Base-by-base conservation (phyloP, 169 alveolate species). In the Plasmodium coatneyi region DNA sequence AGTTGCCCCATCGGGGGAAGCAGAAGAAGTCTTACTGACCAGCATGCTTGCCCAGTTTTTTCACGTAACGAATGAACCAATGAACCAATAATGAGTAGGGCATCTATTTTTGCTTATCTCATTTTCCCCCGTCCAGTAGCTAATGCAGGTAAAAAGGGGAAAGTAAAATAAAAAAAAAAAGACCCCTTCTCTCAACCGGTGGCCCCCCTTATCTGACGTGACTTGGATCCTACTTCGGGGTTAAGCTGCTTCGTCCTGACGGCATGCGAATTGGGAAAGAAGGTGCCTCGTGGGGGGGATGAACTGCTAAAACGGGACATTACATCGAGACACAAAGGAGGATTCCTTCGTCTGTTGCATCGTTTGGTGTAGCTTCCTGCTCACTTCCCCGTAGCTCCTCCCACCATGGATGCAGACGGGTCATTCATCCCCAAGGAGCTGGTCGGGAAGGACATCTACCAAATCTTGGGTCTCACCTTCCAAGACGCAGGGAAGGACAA, bases 341-440 rank as follows among this genome's bases (percentile, higher is more conserved):
- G n/a, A n/a, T n/a, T n/a, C n/a, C n/a, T n/a, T n/a, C n/a, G n/a
- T n/a, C n/a, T n/a, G n/a, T n/a, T n/a, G n/a, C n/a, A n/a, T n/a
- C n/a, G n/a, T n/a, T n/a, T n/a, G n/a, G n/a, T n/a, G n/a, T n/a
- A n/a, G n/a, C n/a, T n/a, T n/a, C n/a, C n/a, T n/a, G n/a, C n/a
- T n/a, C n/a, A n/a, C n/a, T n/a, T n/a, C n/a, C n/a, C n/a, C n/a
- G n/a, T n/a, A n/a, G n/a, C 54, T 12, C 54, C 3, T 7, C 14
- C 52, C 7, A 87, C 16, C 10, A 78, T 87, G 93, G 39, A 32
- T 32, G 39, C 1, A 1, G 93, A 87, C 56, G 9, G 30, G 30
- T 76, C 90, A 1, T 87, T 87, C 71, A 87, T 87, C 22, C 93
- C 93, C 3, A 79, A 76, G 46, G 93, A 87, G 49, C 74, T 87